A percentile compares a stretch with the other conserved stretches of the same genome.
These are phyloP conservation scores for Pythium guiyangense DNA, from an alignment of 352 stramenopile genomes.

Conservation along the genomic window DNA sequence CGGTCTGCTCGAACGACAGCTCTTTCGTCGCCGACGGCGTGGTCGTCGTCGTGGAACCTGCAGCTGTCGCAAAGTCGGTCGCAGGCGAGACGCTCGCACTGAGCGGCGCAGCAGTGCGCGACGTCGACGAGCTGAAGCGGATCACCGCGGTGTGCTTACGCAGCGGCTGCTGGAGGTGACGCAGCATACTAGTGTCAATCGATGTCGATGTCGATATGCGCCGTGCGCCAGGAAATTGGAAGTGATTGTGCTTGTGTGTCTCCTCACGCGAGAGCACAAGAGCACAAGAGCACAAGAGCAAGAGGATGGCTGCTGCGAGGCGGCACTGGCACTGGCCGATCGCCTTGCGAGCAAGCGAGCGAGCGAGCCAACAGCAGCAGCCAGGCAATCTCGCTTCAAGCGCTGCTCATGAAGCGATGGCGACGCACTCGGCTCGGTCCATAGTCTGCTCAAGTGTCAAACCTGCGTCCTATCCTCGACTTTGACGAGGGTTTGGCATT, in stretches of 20 bases:
- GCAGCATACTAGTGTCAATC: slow-evolving; percentile 5
- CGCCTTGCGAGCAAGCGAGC: too few relatives aligned
- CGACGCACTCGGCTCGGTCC: too few relatives aligned
- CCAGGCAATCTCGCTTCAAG: too few relatives aligned
- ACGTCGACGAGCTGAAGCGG: slow-evolving; percentile 15
- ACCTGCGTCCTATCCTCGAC: too few relatives aligned
- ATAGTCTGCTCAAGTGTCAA: too few relatives aligned
- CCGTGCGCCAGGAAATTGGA: slow-evolving; percentile 1
- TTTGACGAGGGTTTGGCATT: too few relatives aligned
- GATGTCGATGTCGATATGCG: neutral
- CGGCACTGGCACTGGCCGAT: too few relatives aligned
- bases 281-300: too few relatives aligned
- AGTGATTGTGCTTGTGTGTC: slow-evolving; percentile 3
- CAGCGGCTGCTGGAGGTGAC: slow-evolving; percentile 3
- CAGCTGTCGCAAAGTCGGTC: slow-evolving; percentile 5
- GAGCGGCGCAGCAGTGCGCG: slow-evolving; percentile 7
- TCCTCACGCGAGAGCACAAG: too few relatives aligned
- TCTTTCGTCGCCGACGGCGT: slow-evolving; percentile 45
- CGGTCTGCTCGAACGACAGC: slow-evolving; percentile 70
- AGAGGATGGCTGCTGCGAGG: too few relatives aligned
- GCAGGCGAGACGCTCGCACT: slow-evolving; percentile 10
- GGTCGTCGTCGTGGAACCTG: slow-evolving; percentile 57
- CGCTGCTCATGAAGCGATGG: too few relatives aligned
- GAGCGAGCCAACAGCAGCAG: too few relatives aligned
- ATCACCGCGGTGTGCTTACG: slow-evolving; percentile 1